phyloP scores from a whole-genome alignment of 345 rosid species.

The Gossypium arboreum region DNA sequence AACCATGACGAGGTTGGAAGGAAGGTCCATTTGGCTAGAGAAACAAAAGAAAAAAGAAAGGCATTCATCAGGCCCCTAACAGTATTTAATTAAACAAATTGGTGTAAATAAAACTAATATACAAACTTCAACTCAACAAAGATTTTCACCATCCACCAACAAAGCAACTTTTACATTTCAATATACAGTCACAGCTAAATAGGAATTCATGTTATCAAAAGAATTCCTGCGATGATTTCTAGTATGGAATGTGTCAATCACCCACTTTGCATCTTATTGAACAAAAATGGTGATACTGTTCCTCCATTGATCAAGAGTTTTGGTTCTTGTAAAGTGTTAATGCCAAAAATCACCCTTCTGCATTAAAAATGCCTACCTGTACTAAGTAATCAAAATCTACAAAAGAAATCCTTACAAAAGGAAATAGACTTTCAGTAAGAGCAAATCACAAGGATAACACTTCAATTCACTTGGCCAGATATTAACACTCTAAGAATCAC shows the following conservation, averaged over 20 bases:
- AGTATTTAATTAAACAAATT: constrained; percentile 11
- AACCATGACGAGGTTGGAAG: constrained; percentile 45
- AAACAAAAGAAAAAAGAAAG: not conserved
- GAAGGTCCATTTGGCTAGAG: constrained; percentile 62
- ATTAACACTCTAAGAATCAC: not conserved
- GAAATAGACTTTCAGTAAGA: not conserved
- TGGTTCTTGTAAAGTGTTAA: not conserved
- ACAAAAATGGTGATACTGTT: not conserved
- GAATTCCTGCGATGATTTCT: not conserved
- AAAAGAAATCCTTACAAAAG: not conserved
- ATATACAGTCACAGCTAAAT: not conserved
- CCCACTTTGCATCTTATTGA: not conserved
- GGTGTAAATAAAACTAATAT: not conserved
- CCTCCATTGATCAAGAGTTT: not conserved
- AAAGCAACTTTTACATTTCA: not conserved
- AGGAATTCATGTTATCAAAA: not conserved
- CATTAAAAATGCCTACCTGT: not conserved
- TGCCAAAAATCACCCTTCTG: not conserved
- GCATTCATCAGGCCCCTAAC: constrained; percentile 11
- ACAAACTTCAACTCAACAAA: not conserved
- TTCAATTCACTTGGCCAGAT: not conserved
- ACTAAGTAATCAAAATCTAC: not conserved
- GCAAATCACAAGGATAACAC: not conserved
- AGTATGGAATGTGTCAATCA: not conserved
- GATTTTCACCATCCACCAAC: not conserved